A percentile compares a stretch with the other conserved stretches of the same genome.
Conservation (phyloP, 169 alveolate genomes). For the Sarcocystis neurona region DNA sequence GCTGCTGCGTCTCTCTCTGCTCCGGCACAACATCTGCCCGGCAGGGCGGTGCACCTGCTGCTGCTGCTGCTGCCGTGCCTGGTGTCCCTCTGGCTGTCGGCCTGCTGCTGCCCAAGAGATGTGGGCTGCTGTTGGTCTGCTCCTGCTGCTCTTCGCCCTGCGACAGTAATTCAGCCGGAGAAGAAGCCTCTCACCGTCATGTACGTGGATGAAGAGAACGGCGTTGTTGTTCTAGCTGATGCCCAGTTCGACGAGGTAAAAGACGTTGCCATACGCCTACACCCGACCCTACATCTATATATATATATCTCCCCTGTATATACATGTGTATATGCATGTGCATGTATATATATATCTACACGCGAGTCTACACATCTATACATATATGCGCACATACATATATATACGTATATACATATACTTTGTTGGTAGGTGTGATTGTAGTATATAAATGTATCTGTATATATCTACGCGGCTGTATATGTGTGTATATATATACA, state of each 20-base stretch:
- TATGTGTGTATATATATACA: too few relatives aligned
- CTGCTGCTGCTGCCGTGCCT: constrained; percentile 13
- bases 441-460: too few relatives aligned
- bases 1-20: neutral
- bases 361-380: too few relatives aligned
- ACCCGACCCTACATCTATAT: too few relatives aligned
- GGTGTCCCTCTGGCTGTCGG: neutral
- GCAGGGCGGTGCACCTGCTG: neutral
- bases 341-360: too few relatives aligned
- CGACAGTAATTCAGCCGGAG: constrained; percentile 57
- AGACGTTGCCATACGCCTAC: too few relatives aligned
- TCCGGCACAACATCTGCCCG: neutral
- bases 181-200: constrained; percentile 42
- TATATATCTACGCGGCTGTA: too few relatives aligned
- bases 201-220: constrained; percentile 29
- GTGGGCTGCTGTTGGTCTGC: neutral
- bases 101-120: neutral
- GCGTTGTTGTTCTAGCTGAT: constrained; percentile 33
- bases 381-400: too few relatives aligned
- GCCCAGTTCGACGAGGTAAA: constrained; percentile 42
- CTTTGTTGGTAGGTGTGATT: too few relatives aligned
- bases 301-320: too few relatives aligned
- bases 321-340: too few relatives aligned
- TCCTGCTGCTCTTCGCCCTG: neutral
- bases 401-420: too few relatives aligned